phyloP scores from a whole-genome alignment of 2,329 filamentous ascomycete genomes.

The Niveomyces coronatus region DNA sequence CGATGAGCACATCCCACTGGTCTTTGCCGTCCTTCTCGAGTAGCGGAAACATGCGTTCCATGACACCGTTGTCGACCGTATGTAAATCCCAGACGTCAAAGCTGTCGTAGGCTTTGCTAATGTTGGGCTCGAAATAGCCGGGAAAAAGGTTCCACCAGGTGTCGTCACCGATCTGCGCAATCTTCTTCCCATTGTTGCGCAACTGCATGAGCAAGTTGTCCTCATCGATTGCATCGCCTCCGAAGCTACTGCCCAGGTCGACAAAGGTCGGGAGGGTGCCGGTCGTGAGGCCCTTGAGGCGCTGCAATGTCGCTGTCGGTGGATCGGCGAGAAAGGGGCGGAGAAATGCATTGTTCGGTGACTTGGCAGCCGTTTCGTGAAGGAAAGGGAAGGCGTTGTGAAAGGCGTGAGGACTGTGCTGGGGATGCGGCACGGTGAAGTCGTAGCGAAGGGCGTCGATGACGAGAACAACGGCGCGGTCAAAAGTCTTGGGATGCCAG shows the following conservation, averaged over 20 bases:
- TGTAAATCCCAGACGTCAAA: constrained; percentile 98
- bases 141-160: constrained; percentile 94
- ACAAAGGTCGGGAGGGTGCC: constrained; percentile 92
- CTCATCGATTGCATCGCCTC: constrained; percentile 89
- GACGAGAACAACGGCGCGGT: constrained; percentile 81
- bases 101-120: constrained; percentile 86
- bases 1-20: constrained; percentile 90
- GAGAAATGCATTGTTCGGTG: constrained; percentile 76
- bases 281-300: constrained; percentile 88
- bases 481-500: constrained; percentile 92
- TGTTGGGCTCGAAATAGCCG: constrained; percentile 77
- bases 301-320: constrained; percentile 84
- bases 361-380: constrained; percentile 66
- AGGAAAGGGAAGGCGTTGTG: constrained; percentile 83
- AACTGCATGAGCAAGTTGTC: constrained; percentile 66
- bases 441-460: constrained; percentile 95
- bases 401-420: constrained; percentile 40
- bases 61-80: constrained; percentile 92
- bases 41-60: constrained; percentile 80
- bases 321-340: constrained; percentile 95
- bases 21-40: constrained; percentile 52
- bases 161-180: constrained; percentile 95
- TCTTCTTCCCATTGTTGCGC: constrained; percentile 53
- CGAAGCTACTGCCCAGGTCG: constrained; percentile 90
- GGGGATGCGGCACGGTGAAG: constrained; percentile 69